Evolutionary conservation across 768 basidiomycete species (phyloP).

Genomic region (Boletus fagicola): DNA sequence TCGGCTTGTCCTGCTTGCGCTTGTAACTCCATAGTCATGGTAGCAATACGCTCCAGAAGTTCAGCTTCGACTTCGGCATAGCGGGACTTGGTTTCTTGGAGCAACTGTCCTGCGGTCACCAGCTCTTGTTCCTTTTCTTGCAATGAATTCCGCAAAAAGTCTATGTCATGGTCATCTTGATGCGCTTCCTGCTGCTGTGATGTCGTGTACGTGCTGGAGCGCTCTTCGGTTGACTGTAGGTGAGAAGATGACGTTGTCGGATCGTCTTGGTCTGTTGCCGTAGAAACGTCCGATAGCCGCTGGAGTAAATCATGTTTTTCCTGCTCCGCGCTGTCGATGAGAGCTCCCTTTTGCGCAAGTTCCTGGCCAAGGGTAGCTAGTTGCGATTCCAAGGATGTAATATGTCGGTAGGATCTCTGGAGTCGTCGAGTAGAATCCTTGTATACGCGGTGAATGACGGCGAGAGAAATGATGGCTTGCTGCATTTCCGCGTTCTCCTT

Average conservation of each 20-base stretch:
- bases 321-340: slow-evolving; percentile 6
- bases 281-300: slow-evolving; percentile 8
- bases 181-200: not conserved
- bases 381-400: slow-evolving; percentile 19
- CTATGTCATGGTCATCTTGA: slow-evolving; percentile 25
- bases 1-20: slow-evolving; percentile 10
- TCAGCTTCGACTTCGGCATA: slow-evolving; percentile 34
- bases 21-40: slow-evolving; percentile 18
- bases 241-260: not conserved
- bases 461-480: slow-evolving; percentile 26
- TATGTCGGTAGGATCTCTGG: slow-evolving; percentile 5
- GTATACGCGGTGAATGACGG: slow-evolving; percentile 21
- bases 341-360: slow-evolving; percentile 10
- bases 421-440: slow-evolving; percentile 13
- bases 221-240: slow-evolving; percentile 3
- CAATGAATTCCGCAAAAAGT: slow-evolving; percentile 40
- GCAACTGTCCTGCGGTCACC: slow-evolving; percentile 34
- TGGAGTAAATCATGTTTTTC: slow-evolving; percentile 13
- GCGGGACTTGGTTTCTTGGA: slow-evolving; percentile 35
- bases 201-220: not conserved
- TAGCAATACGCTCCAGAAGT: slow-evolving; percentile 31
- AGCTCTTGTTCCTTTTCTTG: slow-evolving; percentile 35
- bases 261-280: not conserved
- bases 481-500: slow-evolving; percentile 7
- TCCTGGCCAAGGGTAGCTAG: slow-evolving; percentile 15